phyloP scores from a whole-genome alignment of 306 rosid species.

The Corylus heterophylla region DNA sequence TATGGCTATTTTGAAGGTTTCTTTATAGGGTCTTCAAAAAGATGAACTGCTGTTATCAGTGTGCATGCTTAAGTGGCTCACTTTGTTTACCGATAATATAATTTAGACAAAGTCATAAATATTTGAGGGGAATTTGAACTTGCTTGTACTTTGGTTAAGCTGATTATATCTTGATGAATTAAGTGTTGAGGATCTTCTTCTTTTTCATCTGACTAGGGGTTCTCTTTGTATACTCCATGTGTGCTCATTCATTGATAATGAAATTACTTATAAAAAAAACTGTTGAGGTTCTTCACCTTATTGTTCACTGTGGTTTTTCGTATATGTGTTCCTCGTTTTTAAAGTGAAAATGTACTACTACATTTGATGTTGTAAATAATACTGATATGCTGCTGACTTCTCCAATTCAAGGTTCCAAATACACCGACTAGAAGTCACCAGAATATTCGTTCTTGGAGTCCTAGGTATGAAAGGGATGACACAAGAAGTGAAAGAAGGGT shows the following conservation, averaged over 20 bases:
- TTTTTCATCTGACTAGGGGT: no score
- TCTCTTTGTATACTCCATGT: no score
- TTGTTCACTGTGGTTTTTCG: not conserved
- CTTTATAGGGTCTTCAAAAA: slow-evolving; percentile 2
- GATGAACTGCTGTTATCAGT: not conserved
- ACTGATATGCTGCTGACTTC: slow-evolving; percentile 23
- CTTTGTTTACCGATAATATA: not conserved
- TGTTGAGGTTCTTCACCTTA: not conserved
- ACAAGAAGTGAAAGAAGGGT: slow-evolving; percentile 51
- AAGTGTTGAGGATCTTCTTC: not conserved
- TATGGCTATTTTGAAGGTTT: not conserved
- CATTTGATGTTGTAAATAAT: slow-evolving; percentile 3
- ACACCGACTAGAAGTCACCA: slow-evolving; percentile 41
- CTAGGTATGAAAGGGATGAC: slow-evolving; percentile 56
- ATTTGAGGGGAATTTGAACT: not conserved
- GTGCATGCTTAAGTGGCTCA: not conserved
- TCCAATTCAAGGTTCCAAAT: slow-evolving; percentile 51
- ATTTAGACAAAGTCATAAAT: not conserved
- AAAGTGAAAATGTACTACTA: no score
- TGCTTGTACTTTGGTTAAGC: slow-evolving; percentile 6
- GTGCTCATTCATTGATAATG: no score
- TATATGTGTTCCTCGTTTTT: not conserved
- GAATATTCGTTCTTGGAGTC: slow-evolving; percentile 34
- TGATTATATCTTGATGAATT: slow-evolving; percentile 4
- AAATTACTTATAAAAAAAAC: no score